Evolutionary conservation across 371 early-diverging fungal genomes (phyloP).

Genomic region (Funneliformis caledonium): DNA sequence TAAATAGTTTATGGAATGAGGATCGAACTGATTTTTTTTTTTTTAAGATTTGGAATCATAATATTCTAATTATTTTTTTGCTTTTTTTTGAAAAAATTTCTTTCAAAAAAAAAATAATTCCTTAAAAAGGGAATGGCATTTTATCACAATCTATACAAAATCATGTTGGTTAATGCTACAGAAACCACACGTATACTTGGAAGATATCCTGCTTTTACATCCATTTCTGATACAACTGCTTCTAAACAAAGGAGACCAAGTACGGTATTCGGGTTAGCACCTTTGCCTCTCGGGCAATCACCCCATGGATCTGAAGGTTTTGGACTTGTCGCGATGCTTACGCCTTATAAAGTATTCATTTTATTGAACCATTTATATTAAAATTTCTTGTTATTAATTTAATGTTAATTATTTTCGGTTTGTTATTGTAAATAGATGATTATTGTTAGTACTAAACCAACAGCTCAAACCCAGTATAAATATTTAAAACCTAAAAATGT

Average conservation of each 20-base stretch:
- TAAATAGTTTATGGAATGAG: no score
- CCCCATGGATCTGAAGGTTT: constrained; percentile 69
- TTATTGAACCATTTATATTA: background rate
- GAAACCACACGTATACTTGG: constrained; percentile 73
- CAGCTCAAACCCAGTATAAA: constrained; percentile 73
- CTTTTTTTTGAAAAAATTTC: background rate
- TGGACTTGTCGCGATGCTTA: constrained; percentile 73
- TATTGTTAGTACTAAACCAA: constrained; percentile 75
- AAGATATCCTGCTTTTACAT: constrained; percentile 56
- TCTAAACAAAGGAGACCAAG: constrained; percentile 52
- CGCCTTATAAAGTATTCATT: constrained; percentile 69
- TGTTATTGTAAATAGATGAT: constrained; percentile 56
- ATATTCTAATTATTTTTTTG: background rate
- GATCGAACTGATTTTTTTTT: background rate
- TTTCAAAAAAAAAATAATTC: background rate
- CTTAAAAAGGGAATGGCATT: constrained; percentile 67
- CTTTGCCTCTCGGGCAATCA: constrained; percentile 66
- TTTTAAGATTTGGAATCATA: background rate
- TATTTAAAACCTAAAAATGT: constrained; percentile 58
- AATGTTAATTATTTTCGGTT: background rate
- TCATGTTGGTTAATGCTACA: constrained; percentile 71
- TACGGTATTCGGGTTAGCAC: constrained; percentile 73
- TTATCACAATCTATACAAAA: constrained; percentile 70
- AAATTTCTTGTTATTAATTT: background rate
- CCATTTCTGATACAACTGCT: constrained; percentile 38